A percentile compares a stretch with the other conserved stretches of the same genome.
Conservation (phyloP, 1,139 yeast genomes). For the Suhomyces yuchorum region DNA sequence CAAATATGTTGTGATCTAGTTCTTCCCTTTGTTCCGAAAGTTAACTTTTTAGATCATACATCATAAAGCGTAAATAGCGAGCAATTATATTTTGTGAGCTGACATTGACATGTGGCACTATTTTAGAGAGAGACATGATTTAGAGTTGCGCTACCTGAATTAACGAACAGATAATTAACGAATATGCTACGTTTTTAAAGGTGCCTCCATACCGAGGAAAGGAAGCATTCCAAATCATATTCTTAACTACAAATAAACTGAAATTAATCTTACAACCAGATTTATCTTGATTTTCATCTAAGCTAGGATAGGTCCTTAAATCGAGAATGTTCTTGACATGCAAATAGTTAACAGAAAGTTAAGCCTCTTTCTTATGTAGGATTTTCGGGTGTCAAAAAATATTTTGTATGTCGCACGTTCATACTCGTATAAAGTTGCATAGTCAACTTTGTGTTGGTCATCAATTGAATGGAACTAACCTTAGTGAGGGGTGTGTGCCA, state of each 20-base stretch:
- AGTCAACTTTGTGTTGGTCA: background rate
- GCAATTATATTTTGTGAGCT: slow-evolving; percentile 1
- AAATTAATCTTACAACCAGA: too few species aligned
- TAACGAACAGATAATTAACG: background rate
- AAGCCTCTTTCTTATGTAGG: background rate
- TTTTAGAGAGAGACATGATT: background rate
- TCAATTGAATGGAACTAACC: background rate
- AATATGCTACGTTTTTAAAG: too few species aligned
- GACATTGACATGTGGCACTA: slow-evolving; percentile 3
- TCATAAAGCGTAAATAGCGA: slow-evolving; percentile 4
- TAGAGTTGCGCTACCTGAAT: slow-evolving; percentile 2
- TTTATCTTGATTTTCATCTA: too few species aligned
- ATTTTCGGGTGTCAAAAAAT: background rate
- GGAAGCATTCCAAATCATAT: too few species aligned
- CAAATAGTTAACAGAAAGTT: background rate
- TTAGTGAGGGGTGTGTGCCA: slow-evolving; percentile 1
- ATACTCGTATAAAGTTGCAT: slow-evolving; percentile 1
- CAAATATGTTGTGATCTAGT: background rate
- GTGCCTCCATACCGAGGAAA: too few species aligned
- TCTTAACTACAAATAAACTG: too few species aligned
- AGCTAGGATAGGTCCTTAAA: too few species aligned
- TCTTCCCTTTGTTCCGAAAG: background rate
- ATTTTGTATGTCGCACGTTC: background rate
- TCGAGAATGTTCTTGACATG: too few species aligned
- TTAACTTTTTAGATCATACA: slow-evolving; percentile 8